Conservation (phyloP, 2,329 filamentous ascomycete species). For the Graphilbum fragrans region DNA sequence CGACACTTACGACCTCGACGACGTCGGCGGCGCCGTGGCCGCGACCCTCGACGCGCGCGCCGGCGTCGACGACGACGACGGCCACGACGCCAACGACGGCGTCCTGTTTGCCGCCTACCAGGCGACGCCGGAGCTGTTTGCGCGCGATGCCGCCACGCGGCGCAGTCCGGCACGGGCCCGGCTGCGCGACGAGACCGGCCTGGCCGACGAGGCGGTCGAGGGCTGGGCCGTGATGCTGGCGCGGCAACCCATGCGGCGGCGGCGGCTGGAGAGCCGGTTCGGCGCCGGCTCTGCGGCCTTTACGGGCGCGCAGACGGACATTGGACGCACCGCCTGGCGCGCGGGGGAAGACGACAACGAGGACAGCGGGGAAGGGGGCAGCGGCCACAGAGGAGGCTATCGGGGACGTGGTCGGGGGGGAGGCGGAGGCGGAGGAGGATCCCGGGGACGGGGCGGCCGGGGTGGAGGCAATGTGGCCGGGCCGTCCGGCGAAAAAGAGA, state of each 20-base stretch:
- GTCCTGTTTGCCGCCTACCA: constrained; percentile 62
- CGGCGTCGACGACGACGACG: constrained; percentile 50
- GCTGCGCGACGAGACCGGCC: constrained; percentile 64
- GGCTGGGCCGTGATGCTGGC: constrained; percentile 84
- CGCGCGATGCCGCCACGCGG: constrained; percentile 57
- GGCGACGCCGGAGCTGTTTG: constrained; percentile 52
- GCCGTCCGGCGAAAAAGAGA: constrained; percentile 55
- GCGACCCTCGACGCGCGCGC: constrained; percentile 21
- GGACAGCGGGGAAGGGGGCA: constrained; percentile 40
- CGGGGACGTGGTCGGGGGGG: constrained; percentile 14
- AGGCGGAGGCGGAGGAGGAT: constrained; percentile 30
- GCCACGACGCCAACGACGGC: constrained; percentile 39
- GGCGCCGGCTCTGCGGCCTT: constrained; percentile 32
- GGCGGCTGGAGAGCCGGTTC: constrained; percentile 59
- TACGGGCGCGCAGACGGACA: constrained; percentile 49
- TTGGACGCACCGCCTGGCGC: constrained; percentile 56
- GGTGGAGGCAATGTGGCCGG: constrained; percentile 52
- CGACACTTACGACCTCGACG: constrained; percentile 87
- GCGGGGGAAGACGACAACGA: constrained; percentile 39
- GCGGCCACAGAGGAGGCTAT: constrained; percentile 6
- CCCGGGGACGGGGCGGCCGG: constrained; percentile 33
- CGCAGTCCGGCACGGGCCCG: constrained; percentile 48
- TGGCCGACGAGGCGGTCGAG: constrained; percentile 90
- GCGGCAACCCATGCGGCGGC: constrained; percentile 57
- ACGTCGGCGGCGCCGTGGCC: constrained; percentile 79